Percentiles rank a stretch among this genome's conserved stretches.
phyloP scores from a whole-genome alignment of 805 yeast genomes.

The Isabelozyma pseudorhagii region DNA sequence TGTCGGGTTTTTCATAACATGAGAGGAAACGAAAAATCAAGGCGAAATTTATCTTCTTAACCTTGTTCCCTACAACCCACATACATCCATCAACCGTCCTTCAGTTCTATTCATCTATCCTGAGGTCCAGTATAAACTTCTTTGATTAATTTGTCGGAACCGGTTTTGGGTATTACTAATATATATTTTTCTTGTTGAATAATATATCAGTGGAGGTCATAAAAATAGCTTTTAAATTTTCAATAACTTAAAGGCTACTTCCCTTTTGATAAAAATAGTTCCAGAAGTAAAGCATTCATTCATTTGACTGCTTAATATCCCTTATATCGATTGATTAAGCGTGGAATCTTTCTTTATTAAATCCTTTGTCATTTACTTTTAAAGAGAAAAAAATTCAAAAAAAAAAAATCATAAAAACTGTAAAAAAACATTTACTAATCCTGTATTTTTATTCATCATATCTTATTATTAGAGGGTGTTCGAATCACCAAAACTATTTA shows the following conservation, averaged over 20 bases:
- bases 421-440: neutral
- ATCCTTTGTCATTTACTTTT: neutral
- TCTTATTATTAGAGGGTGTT: neutral
- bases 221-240: neutral
- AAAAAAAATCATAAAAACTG: neutral
- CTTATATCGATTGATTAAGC: neutral
- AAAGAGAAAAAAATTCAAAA: neutral
- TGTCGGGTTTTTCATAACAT: neutral
- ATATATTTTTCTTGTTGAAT: neutral
- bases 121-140: neutral
- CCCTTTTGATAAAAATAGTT: neutral
- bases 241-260: neutral
- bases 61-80: neutral
- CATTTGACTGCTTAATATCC: neutral
- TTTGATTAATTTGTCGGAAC: neutral
- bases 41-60: neutral
- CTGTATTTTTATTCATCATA: neutral
- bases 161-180: neutral
- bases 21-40: neutral
- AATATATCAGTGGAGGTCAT: neutral
- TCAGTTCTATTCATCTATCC: neutral
- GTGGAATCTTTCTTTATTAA: neutral
- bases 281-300: neutral
- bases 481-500: neutral
- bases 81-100: neutral